Evolutionary conservation across 2,329 filamentous ascomycete genomes (phyloP).

Genomic region (Setomelanomma holmii): DNA sequence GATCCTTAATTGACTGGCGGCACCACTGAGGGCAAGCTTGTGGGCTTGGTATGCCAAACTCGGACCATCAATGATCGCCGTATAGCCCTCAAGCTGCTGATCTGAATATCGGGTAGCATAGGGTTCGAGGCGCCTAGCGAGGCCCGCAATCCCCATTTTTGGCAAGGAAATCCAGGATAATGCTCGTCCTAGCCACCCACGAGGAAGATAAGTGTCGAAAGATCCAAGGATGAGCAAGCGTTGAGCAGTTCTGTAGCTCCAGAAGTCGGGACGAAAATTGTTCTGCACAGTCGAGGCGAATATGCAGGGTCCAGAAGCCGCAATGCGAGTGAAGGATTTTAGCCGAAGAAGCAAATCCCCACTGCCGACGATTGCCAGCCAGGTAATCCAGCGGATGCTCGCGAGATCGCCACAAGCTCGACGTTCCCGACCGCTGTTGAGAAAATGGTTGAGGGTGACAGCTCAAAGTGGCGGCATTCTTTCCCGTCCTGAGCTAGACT

Average conservation of each 20-base stretch:
- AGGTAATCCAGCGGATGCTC: not conserved
- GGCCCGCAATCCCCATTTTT: slow-evolving; percentile 45
- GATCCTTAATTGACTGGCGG: slow-evolving; percentile 31
- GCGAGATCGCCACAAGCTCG: not conserved
- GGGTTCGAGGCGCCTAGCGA: slow-evolving; percentile 40
- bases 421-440: slow-evolving; percentile 2
- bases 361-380: not conserved
- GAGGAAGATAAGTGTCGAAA: not conserved
- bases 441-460: slow-evolving; percentile 10
- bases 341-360: too few relatives aligned
- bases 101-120: slow-evolving; percentile 34
- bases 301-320: slow-evolving; percentile 4
- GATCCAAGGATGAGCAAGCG: not conserved
- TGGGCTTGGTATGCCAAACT: slow-evolving; percentile 78
- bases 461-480: slow-evolving; percentile 11
- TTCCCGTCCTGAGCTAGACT: slow-evolving; percentile 23
- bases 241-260: not conserved
- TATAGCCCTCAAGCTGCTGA: slow-evolving; percentile 31
- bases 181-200: not conserved
- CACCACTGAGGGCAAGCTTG: slow-evolving; percentile 50
- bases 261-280: not conserved
- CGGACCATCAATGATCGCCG: slow-evolving; percentile 74
- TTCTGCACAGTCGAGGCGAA: not conserved
- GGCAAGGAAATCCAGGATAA: not conserved
- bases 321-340: not conserved